Evolutionary conservation across 345 rosid genomes (phyloP), one percentile per base, ranked within the genome.

Genomic region (Tarenaya hassleriana): DNA sequence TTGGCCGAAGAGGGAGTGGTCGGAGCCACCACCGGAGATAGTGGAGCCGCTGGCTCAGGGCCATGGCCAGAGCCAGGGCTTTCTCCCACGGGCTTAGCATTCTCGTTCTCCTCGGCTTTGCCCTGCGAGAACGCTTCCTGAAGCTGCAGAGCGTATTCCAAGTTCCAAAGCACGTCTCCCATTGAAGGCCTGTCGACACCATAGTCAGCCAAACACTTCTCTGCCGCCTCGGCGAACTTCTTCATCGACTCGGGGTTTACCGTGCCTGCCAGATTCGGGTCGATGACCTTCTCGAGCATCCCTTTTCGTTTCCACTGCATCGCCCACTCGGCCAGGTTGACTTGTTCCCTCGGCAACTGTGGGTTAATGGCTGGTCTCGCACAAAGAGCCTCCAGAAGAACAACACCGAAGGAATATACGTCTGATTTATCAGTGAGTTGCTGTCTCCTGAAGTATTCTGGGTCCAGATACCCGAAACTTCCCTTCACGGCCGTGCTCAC

Each of bases 71-170:
- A 49, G 1, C 38, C 16, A 4, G 68, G 10, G 0, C 66, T 34
- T 38, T 50, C 6, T 43, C 33, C 67, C 16, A 42, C 64, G 0
- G 38, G 49, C 44, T 47, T 47, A 24, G n/a, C 45, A 13, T 47
- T 59, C 13, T 66, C 61, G 53, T 19, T 58, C 34, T 66, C 66
- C 3, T 76, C 80, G 4, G 61, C 10, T 61, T 77, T 70, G 7
- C 69, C 82, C 31, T 63, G 55, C 9, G 78, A 10, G 52, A 69
- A 82, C 1, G 80, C 64, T 49, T 82, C 89, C 47, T 84, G 94
- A 37, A 84, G 75, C 59, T 84, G 94, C 65, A 84, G 62, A 9
- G 94, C 89, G 62, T 75, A 79, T 44, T 84, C 94, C 64, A 84
- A 68, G 58, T 80, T 74, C 86, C 83, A 80, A 60, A 80, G 47